Base-by-base conservation (phyloP, 208 protist species). In the Crithidia expoeki region DNA sequence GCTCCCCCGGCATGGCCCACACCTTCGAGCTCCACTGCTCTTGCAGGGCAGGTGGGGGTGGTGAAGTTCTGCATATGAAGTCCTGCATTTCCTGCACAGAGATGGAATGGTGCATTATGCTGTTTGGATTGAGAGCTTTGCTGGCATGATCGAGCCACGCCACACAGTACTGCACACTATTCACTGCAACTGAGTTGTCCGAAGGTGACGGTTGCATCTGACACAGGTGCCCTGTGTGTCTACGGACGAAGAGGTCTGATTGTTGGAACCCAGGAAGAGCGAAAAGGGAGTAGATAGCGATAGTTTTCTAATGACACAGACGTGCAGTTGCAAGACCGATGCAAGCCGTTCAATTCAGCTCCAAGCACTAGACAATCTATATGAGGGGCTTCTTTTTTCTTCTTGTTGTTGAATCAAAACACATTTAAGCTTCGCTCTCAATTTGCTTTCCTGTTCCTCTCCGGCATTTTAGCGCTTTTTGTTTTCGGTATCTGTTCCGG, bases 1-100 rank as follows among this genome's bases (percentile, higher is more conserved):
- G 90, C 66, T 95, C 90, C 10, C 73, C 82, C 19, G 76, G 76
- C 59, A 83, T 66, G 12, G 69, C 49, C 87, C 85, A 93, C 19
- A 92, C 80, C 59, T 68, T 47, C 46, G 63, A 53, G 30, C 76
- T 70, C 90, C 90, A 95, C 36, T 69, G 62, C 36, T 71, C 53
- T n/a, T 63, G 73, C 63, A 95, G 66, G 6, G 60, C 57, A 9
- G 57, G 44, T 12, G 85, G 90, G 0, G 86, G 81, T 6, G 84
- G 80, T 7, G 75, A 56, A 9, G 57, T 33, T 34, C n/a, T 55
- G 10, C 46, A 32, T 60, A 86, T 68, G 30, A 90, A 76, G 21
- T 61, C 23, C 4, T 62, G 28, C 46, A 94, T 21, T 21, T 79
- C 76, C 1, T 53, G 53, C 36, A 75, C 56, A 4, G 25, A 30